These are phyloP conservation scores for Sugiyamaella chiloensis DNA, from an alignment of 805 yeast genomes.

Conservation along the genomic window DNA sequence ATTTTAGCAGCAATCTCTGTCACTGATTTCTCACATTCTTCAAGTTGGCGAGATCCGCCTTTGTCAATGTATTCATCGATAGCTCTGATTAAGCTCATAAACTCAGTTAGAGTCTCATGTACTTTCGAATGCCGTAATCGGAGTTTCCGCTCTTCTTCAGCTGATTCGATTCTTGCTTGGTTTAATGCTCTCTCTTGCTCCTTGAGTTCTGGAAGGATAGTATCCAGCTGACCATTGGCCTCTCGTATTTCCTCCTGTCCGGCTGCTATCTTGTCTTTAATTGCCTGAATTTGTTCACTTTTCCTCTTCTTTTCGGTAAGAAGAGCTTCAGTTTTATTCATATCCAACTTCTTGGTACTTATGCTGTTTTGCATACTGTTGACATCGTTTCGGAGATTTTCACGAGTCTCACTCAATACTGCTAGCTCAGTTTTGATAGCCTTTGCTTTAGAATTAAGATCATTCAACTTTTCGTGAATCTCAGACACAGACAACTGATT, in stretches of 20 bases:
- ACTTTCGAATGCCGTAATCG: slow-evolving; percentile 6
- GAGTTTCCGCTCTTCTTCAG: slow-evolving; percentile 14
- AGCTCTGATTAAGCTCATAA: slow-evolving; percentile 4
- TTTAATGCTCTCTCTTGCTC: slow-evolving; percentile 10
- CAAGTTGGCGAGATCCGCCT: slow-evolving; percentile 14
- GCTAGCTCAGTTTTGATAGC: slow-evolving; percentile 35
- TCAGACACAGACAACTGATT: slow-evolving; percentile 17
- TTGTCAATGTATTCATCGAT: slow-evolving; percentile 17
- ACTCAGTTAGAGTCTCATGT: slow-evolving; percentile 9
- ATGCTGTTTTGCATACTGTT: slow-evolving; percentile 46
- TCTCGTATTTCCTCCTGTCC: slow-evolving; percentile 14
- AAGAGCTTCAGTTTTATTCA: slow-evolving; percentile 53
- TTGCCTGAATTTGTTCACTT: slow-evolving; percentile 19
- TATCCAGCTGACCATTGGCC: slow-evolving; percentile 8
- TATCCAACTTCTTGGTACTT: slow-evolving; percentile 50
- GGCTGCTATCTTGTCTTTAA: slow-evolving; percentile 5
- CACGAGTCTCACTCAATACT: slow-evolving; percentile 42
- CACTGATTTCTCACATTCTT: slow-evolving; percentile 29
- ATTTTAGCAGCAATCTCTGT: slow-evolving; percentile 22
- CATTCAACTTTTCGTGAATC: slow-evolving; percentile 28
- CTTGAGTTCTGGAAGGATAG: slow-evolving; percentile 12
- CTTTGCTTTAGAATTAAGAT: slow-evolving; percentile 41
- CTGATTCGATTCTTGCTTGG: slow-evolving; percentile 13
- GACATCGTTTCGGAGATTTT: slow-evolving; percentile 42
- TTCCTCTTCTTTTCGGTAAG: slow-evolving; percentile 43